phyloP scores from a whole-genome alignment of 768 basidiomycete genomes.

The Crucibulum laeve region DNA sequence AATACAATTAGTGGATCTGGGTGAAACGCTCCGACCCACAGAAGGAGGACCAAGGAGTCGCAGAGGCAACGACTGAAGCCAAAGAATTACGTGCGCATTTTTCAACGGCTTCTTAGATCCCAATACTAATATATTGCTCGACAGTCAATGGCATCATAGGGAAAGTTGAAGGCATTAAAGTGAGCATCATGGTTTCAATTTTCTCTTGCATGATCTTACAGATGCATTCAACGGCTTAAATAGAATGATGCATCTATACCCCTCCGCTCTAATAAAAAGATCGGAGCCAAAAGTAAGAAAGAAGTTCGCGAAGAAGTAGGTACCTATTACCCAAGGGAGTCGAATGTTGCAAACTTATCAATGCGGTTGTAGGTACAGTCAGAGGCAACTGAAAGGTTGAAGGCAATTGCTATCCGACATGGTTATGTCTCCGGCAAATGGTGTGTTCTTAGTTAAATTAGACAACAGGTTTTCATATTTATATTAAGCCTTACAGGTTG shows the following conservation, averaged over 20 bases:
- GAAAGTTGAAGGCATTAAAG: conserved; percentile 60
- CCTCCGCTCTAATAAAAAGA: conserved; percentile 64
- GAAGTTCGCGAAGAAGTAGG: conserved; percentile 66
- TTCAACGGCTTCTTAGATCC: not conserved
- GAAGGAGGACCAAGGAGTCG: conserved; percentile 14
- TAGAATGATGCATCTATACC: conserved; percentile 69
- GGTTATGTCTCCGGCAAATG: conserved; percentile 66
- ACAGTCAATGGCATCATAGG: conserved; percentile 56
- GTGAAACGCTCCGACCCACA: conserved; percentile 25
- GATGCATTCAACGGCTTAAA: no score
- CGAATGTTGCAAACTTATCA: not conserved
- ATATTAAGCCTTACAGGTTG: conserved; percentile 39
- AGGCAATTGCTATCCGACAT: conserved; percentile 52
- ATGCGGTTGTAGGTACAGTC: conserved; percentile 44
- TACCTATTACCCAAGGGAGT: not conserved
- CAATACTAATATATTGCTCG: not conserved
- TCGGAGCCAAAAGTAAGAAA: conserved; percentile 70
- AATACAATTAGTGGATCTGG: conserved; percentile 61
- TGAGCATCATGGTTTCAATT: conserved; percentile 13
- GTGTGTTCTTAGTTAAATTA: conserved; percentile 23
- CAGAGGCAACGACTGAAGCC: conserved; percentile 43
- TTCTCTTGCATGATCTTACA: not conserved
- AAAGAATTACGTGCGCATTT: conserved; percentile 32
- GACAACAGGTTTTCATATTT: not conserved
- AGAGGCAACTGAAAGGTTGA: conserved; percentile 53